Evolutionary conservation across 345 rosid species (phyloP).

Genomic region (Triadica sebifera): DNA sequence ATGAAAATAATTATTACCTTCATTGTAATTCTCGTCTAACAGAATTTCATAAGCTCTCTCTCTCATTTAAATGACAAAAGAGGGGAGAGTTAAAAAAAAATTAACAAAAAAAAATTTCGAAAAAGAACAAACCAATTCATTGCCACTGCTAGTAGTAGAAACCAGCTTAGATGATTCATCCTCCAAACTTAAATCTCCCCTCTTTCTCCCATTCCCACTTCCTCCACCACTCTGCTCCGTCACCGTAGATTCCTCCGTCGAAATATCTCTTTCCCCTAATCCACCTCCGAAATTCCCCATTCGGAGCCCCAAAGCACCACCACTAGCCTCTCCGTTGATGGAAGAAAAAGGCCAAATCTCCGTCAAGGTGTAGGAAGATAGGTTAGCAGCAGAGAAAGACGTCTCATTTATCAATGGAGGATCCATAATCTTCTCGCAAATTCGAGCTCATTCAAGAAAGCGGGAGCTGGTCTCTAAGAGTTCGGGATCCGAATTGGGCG

Average conservation of each 20-base stretch:
- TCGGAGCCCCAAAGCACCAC: constrained; percentile 54
- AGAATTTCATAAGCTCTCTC: too few species aligned
- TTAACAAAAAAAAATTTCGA: neutral
- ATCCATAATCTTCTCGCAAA: constrained; percentile 48
- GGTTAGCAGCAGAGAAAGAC: constrained; percentile 80
- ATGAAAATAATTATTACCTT: too few species aligned
- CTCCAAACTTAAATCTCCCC: constrained; percentile 65
- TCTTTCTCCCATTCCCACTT: constrained; percentile 55
- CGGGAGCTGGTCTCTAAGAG: neutral
- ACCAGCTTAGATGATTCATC: constrained; percentile 72
- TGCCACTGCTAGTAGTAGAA: constrained; percentile 62
- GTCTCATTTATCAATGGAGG: constrained; percentile 73
- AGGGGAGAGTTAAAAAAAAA: too few species aligned
- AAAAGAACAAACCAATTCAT: constrained; percentile 59
- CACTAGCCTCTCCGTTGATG: constrained; percentile 15
- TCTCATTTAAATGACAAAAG: too few species aligned
- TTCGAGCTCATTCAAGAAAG: constrained; percentile 8
- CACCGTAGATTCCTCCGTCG: constrained; percentile 72
- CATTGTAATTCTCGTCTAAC: too few species aligned
- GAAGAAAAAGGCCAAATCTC: constrained; percentile 31
- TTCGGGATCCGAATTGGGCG: constrained; percentile 43
- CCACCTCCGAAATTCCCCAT: constrained; percentile 38
- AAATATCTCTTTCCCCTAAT: constrained; percentile 44
- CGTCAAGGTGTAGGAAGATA: constrained; percentile 46
- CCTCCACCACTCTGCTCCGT: constrained; percentile 65